Evolutionary conservation across 2,329 filamentous ascomycete genomes (phyloP).

Genomic region (Ceratocystis huliohia): DNA sequence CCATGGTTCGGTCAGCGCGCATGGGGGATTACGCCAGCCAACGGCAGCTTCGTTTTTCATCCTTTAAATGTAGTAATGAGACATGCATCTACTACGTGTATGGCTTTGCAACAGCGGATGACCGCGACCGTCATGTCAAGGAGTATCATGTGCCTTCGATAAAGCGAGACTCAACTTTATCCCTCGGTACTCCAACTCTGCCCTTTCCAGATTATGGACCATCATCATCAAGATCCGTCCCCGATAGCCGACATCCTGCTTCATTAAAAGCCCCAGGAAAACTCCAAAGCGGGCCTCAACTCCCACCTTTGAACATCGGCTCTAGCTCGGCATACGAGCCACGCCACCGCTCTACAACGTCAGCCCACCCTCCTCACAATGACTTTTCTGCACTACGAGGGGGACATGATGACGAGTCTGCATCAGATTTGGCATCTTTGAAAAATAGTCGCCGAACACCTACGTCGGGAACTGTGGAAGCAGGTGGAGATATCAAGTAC

Average conservation of each 20-base stretch:
- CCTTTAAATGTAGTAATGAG: constrained; percentile 44
- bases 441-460: background rate
- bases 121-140: constrained; percentile 39
- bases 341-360: constrained; percentile 2
- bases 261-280: background rate
- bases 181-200: constrained; percentile 29
- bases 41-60: constrained; percentile 22
- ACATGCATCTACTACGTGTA: constrained; percentile 47
- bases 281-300: constrained; percentile 2
- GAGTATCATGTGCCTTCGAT: constrained; percentile 31
- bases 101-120: constrained; percentile 39
- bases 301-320: constrained; percentile 1
- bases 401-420: background rate
- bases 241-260: background rate
- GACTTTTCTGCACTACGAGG: background rate
- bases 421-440: constrained; percentile 21
- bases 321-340: background rate
- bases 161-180: constrained; percentile 37
- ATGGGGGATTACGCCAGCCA: constrained; percentile 22
- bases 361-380: background rate
- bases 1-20: constrained; percentile 16
- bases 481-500: background rate
- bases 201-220: constrained; percentile 23
- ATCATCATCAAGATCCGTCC: background rate
- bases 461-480: background rate